These are phyloP conservation scores for Russula vinacea DNA, from an alignment of 768 basidiomycete genomes.

Conservation along the genomic window DNA sequence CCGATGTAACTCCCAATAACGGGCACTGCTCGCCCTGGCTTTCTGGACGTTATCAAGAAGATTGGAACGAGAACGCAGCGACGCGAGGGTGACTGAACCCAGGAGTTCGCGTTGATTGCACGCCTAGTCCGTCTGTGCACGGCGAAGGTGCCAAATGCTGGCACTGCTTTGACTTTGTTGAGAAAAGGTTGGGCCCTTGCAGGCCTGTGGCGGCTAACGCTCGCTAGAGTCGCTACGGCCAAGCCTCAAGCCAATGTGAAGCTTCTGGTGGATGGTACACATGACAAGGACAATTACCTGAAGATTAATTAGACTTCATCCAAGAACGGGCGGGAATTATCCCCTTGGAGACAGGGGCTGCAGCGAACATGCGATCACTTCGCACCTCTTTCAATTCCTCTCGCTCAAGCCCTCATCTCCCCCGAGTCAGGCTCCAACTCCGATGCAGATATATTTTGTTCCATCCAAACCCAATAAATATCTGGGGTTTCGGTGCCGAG, in stretches of 20 bases:
- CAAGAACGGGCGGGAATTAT: background rate
- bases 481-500: background rate
- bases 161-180: background rate
- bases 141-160: slow-evolving; percentile 2
- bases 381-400: background rate
- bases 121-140: slow-evolving; percentile 21
- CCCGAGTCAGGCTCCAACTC: background rate
- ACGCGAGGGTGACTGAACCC: slow-evolving; percentile 13
- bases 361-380: background rate
- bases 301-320: slow-evolving; percentile 7
- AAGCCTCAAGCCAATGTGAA: slow-evolving; percentile 66
- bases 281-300: slow-evolving; percentile 79
- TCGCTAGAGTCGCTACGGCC: slow-evolving; percentile 47
- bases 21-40: background rate
- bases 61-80: background rate
- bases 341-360: background rate
- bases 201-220: slow-evolving; percentile 62
- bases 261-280: slow-evolving; percentile 54
- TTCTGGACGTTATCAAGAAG: background rate
- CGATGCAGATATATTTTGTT: background rate
- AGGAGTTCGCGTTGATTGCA: slow-evolving; percentile 17
- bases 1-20: background rate
- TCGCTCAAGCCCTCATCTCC: background rate
- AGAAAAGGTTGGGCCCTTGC: slow-evolving; percentile 32
- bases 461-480: background rate